Percentiles rank a stretch among this genome's conserved stretches.
These are phyloP conservation scores for Nicotiana knightiana DNA, from an alignment of 257 asterid species.

Conservation along the genomic window DNA sequence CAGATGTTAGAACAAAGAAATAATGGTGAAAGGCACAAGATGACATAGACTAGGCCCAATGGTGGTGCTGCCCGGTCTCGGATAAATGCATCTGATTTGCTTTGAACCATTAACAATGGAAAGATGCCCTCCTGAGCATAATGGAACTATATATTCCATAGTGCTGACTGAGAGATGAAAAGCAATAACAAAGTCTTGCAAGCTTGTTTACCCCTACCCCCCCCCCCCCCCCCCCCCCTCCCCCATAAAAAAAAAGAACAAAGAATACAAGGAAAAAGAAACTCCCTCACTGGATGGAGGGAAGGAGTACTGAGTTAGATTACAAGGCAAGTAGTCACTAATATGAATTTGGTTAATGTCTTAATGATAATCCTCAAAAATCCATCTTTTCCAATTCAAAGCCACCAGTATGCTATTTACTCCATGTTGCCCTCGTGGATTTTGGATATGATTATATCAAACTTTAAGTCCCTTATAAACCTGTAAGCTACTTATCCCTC, in stretches of 20 bases:
- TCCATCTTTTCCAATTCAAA: not conserved
- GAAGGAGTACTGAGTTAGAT: slow-evolving; percentile 3
- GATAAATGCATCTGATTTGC: not conserved
- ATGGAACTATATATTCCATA: not conserved
- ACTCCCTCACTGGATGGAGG: not conserved
- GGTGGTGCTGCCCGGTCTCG: not conserved
- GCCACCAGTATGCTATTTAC: not conserved
- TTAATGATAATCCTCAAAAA: not conserved
- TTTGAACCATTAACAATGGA: slow-evolving; percentile 1
- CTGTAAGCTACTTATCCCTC: not conserved
- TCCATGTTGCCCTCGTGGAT: not conserved
- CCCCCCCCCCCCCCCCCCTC: not conserved
- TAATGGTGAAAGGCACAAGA: not conserved
- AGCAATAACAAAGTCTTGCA: not conserved
- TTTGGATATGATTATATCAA: not conserved
- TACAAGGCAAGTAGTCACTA: not conserved
- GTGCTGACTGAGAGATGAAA: not conserved
- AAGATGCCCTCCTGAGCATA: not conserved
- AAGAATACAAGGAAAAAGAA: not conserved
- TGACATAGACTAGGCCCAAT: not conserved
- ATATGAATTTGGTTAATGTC: not conserved
- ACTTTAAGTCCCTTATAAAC: not conserved
- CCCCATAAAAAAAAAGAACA: not conserved
- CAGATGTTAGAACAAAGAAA: not conserved
- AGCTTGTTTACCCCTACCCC: too few relatives aligned